Evolutionary conservation across 1,139 yeast species (phyloP).

Genomic region (Kodamaea ohmeri): DNA sequence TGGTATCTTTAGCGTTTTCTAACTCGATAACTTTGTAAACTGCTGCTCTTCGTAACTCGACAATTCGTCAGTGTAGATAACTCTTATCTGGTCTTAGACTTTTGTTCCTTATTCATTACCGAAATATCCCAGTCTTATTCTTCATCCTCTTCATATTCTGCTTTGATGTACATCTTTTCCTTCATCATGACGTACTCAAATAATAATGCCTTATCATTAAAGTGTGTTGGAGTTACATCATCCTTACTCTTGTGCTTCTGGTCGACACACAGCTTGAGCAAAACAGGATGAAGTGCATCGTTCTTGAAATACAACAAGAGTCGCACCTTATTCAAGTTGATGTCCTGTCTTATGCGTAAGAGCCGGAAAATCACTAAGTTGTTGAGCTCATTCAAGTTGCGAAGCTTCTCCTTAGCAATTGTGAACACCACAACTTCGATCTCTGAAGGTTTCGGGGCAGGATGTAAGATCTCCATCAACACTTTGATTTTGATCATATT

Average conservation of each 20-base stretch:
- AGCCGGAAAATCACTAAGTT: slow-evolving; percentile 24
- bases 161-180: slow-evolving; percentile 26
- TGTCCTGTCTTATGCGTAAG: slow-evolving; percentile 18
- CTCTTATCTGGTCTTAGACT: too few relatives aligned
- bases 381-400: slow-evolving; percentile 25
- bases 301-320: slow-evolving; percentile 27
- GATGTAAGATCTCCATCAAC: slow-evolving; percentile 12
- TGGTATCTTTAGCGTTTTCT: too few relatives aligned
- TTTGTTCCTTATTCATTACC: neutral
- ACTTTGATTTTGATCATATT: slow-evolving; percentile 22
- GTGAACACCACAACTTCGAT: slow-evolving; percentile 21
- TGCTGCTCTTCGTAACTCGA: too few relatives aligned
- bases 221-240: slow-evolving; percentile 5
- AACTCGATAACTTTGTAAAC: too few relatives aligned
- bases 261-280: slow-evolving; percentile 19
- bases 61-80: too few relatives aligned
- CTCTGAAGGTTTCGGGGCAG: slow-evolving; percentile 7
- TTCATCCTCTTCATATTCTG: slow-evolving; percentile 12
- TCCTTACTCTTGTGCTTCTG: slow-evolving; percentile 6
- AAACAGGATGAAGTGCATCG: slow-evolving; percentile 24
- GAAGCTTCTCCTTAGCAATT: slow-evolving; percentile 28
- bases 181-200: slow-evolving; percentile 30
- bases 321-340: slow-evolving; percentile 18
- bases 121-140: neutral
- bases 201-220: slow-evolving; percentile 20